A percentile compares a stretch with the other conserved stretches of the same genome.
Conservation (phyloP, 2,329 filamentous ascomycete genomes). For the Ophiostoma novo-ulmi region DNA sequence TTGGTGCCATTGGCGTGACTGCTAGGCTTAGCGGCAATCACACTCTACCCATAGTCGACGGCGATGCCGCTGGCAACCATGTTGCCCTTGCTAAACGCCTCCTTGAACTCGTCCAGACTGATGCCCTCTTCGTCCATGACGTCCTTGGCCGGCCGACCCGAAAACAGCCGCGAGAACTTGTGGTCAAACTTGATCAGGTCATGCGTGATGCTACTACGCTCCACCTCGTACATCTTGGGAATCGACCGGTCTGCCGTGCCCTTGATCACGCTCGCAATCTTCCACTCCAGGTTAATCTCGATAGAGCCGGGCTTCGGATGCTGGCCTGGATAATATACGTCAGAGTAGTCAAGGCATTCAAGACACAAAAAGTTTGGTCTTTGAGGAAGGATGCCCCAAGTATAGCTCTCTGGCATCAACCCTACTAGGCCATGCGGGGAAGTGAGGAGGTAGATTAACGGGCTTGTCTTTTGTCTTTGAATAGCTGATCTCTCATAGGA, state of each 20-base stretch:
- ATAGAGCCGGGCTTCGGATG: no score
- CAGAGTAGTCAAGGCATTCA: no score
- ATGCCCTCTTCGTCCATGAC: slow-evolving; percentile 57
- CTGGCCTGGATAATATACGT: no score
- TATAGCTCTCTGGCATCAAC: no score
- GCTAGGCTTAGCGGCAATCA: slow-evolving; percentile 40
- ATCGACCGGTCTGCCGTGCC: slow-evolving; percentile 41
- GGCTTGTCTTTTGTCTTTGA: neutral
- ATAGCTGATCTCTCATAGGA: no score
- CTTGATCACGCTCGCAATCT: slow-evolving; percentile 45
- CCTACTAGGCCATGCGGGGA: no score
- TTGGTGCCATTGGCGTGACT: slow-evolving; percentile 42
- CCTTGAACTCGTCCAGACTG: slow-evolving; percentile 58
- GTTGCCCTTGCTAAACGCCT: slow-evolving; percentile 33
- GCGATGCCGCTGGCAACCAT: slow-evolving; percentile 56
- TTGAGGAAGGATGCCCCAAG: no score
- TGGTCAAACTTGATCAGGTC: slow-evolving; percentile 62
- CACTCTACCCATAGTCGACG: slow-evolving; percentile 54
- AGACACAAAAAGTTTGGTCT: no score
- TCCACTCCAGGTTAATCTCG: slow-evolving; percentile 58
- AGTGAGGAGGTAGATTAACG: neutral
- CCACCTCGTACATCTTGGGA: slow-evolving; percentile 47
- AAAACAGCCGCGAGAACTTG: slow-evolving; percentile 52
- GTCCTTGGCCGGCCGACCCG: slow-evolving; percentile 53
- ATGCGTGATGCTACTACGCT: slow-evolving; percentile 56